Conservation (phyloP, 2,329 filamentous ascomycete genomes). For the Colletotrichum truncatum region DNA sequence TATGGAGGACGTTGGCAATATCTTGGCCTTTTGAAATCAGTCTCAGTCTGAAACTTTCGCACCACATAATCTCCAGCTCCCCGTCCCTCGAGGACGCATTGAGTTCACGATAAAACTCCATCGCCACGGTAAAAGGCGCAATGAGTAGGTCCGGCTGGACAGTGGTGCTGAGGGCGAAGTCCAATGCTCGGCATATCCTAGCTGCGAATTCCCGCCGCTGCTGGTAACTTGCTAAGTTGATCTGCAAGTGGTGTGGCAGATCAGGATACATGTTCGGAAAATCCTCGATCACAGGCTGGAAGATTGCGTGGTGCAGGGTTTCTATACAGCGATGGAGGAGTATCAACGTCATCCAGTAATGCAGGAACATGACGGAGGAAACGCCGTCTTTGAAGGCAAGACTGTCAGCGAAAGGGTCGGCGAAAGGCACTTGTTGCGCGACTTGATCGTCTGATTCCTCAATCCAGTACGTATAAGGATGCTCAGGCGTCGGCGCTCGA, state of each 20-base stretch:
- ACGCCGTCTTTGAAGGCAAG: slow-evolving; percentile 55
- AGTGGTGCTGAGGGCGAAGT: slow-evolving; percentile 53
- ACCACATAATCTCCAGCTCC: slow-evolving; percentile 57
- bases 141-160: slow-evolving; percentile 57
- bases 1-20: slow-evolving; percentile 48
- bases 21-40: slow-evolving; percentile 51
- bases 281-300: slow-evolving; percentile 52
- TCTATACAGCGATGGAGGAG: slow-evolving; percentile 59
- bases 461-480: slow-evolving; percentile 50
- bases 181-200: slow-evolving; percentile 60
- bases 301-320: slow-evolving; percentile 52
- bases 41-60: slow-evolving; percentile 52
- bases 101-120: slow-evolving; percentile 52
- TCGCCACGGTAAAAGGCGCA: slow-evolving; percentile 52
- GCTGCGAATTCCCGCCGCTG: slow-evolving; percentile 55
- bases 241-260: slow-evolving; percentile 46
- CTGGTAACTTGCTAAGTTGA: slow-evolving; percentile 54
- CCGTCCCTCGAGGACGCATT: slow-evolving; percentile 49
- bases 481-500: slow-evolving; percentile 37
- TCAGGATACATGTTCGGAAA: slow-evolving; percentile 50
- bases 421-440: slow-evolving; percentile 51
- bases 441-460: slow-evolving; percentile 40
- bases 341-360: slow-evolving; percentile 63
- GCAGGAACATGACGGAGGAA: slow-evolving; percentile 57
- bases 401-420: slow-evolving; percentile 55